Evolutionary conservation across 306 rosid species (phyloP), one percentile per base, ranked within the genome.

Genomic region (Medicago lupulina): DNA sequence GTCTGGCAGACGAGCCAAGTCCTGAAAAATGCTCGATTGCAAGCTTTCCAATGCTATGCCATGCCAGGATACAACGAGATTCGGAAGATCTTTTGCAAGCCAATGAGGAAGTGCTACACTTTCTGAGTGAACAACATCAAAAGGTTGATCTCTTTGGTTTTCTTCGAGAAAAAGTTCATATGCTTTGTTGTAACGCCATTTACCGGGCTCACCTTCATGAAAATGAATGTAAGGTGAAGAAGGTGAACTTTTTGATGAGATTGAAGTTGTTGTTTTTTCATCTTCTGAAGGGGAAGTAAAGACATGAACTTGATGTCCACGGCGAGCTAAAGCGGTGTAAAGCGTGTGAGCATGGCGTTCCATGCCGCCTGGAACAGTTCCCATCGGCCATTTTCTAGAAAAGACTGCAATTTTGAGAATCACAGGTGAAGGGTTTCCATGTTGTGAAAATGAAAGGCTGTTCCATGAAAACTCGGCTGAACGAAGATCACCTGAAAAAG

Each of bases 31-130:
- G 38, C 77, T 79, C 13, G 99, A 95, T 79, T 95, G 97, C 61
- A 95, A 75, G 87, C 92, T 90, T 81, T 95, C 99, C 0, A 95
- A 76, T 4, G 99, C 99, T 62, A 95, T 92, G 73, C 99, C 99
- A 62, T 95, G 99, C 99, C 99, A 92, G 2, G 99, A 86, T 9
- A 95, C 99, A 2, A 89, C 99, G 10, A 95, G 97, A 66, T 95
- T 95, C 9, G 85, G 74, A 62, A 95, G 81, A 6, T 85, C 67
- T 0, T 87, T 80, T 4, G 97, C 99, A 13, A 85, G 57, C 91
- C 93, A 84, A 11, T 90, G 91, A 82, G 97, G 99, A 6, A 95
- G 92, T 18, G 99, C 96, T 1, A 95, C 99, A 73, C 99, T 92
- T 76, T 95, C 99, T 0, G 99, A 90, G 83, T 95, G 97, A 80